These are phyloP conservation scores for Epicoccum nigrum DNA, from an alignment of 2,329 filamentous ascomycete species.

Conservation along the genomic window DNA sequence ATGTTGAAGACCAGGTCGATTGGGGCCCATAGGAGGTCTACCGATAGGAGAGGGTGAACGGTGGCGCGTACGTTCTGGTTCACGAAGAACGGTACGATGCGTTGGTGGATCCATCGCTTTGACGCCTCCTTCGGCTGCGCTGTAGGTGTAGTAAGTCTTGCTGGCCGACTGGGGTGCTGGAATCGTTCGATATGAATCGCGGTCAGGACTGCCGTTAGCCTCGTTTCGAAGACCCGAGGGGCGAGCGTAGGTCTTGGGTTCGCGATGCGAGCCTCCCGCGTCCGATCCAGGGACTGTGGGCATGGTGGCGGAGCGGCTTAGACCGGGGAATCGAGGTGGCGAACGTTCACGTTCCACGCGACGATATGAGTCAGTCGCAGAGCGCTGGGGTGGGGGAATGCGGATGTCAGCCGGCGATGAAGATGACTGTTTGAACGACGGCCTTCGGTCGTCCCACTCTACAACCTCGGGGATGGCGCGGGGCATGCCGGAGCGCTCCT, in stretches of 20 bases:
- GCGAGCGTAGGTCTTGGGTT: slow-evolving; percentile 28
- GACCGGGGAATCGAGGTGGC: slow-evolving; percentile 35
- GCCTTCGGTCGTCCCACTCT: slow-evolving; percentile 39
- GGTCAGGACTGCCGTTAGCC: slow-evolving; percentile 36
- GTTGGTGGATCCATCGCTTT: slow-evolving; percentile 17
- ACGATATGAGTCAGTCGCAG: slow-evolving; percentile 36
- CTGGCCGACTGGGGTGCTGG: slow-evolving; percentile 24
- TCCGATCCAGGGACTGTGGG: slow-evolving; percentile 35
- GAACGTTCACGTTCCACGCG: slow-evolving; percentile 40
- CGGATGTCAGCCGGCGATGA: slow-evolving; percentile 47
- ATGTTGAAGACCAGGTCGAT: slow-evolving; percentile 27
- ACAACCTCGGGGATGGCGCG: slow-evolving; percentile 41
- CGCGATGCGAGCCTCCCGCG: slow-evolving; percentile 35
- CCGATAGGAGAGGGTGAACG: slow-evolving; percentile 38
- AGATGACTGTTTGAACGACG: slow-evolving; percentile 48
- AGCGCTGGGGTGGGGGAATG: slow-evolving; percentile 35
- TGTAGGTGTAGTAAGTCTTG: slow-evolving; percentile 37
- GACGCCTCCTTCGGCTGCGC: slow-evolving; percentile 31
- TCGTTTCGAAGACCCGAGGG: slow-evolving; percentile 42
- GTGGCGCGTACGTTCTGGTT: slow-evolving; percentile 37
- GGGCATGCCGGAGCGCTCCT: slow-evolving; percentile 30
- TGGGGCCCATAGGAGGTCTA: slow-evolving; percentile 42
- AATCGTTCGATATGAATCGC: slow-evolving; percentile 26
- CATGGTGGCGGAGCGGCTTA: slow-evolving; percentile 54
- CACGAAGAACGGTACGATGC: slow-evolving; percentile 40